Percentiles rank a stretch among this genome's conserved stretches.
phyloP scores from a whole-genome alignment of 1,139 yeast genomes.

The Pichia sp. region DNA sequence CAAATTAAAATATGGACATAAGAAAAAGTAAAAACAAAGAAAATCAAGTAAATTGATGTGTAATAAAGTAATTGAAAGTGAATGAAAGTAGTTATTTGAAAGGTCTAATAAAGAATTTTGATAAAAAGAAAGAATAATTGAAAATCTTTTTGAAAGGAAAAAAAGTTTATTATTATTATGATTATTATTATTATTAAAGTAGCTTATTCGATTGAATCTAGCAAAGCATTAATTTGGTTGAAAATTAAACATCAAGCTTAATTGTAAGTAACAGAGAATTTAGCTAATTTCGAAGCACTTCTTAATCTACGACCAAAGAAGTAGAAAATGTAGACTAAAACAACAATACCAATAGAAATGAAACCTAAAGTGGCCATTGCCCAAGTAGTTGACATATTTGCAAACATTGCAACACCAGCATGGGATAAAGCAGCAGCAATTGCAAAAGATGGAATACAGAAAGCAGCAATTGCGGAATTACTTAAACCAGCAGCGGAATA shows the following conservation, averaged over 20 bases:
- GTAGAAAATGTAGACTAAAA: constrained; percentile 44
- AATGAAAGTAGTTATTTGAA: too few relatives aligned
- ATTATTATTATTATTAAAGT: too few relatives aligned
- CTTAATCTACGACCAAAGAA: constrained; percentile 40
- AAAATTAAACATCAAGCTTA: background rate
- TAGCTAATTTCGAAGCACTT: constrained; percentile 38
- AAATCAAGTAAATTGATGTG: too few relatives aligned
- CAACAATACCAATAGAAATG: constrained; percentile 39
- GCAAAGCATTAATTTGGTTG: background rate
- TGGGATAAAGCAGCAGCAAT: constrained; percentile 50
- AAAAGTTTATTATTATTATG: too few relatives aligned
- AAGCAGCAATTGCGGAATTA: constrained; percentile 49
- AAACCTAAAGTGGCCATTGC: constrained; percentile 46
- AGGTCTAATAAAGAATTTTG: too few relatives aligned
- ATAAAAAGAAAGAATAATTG: too few relatives aligned
- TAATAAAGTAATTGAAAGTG: too few relatives aligned
- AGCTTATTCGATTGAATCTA: too few relatives aligned
- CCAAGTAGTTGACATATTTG: constrained; percentile 42
- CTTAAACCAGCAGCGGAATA: constrained; percentile 39
- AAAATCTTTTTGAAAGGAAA: too few relatives aligned
- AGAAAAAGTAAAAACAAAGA: too few relatives aligned
- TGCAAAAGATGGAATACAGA: constrained; percentile 45
- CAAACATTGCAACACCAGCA: constrained; percentile 46
- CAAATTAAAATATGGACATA: too few relatives aligned
- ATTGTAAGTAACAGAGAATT: constrained; percentile 15